Evolutionary conservation across 1,284 basidiomycete species (phyloP), one percentile per base, ranked within the genome.

Genomic region (Sanghuangporus weigelae): DNA sequence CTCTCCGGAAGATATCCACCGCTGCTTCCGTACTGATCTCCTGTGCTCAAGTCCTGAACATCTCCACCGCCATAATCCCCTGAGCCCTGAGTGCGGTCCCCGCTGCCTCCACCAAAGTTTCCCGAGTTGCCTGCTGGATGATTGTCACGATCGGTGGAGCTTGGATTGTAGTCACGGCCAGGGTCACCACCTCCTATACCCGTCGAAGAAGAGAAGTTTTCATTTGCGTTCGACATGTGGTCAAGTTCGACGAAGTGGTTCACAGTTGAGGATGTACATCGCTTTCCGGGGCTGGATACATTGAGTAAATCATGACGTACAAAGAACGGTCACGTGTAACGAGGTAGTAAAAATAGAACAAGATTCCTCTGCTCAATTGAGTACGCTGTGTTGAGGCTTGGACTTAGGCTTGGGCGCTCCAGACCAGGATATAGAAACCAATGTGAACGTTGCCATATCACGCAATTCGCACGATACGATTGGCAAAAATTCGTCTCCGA

Each of bases 1-100:
- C 7, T n/a, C 6, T 44, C 16, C 60, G 42, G n/a, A 19, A 19
- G 35, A 35, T 65, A 65, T n/a, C 63, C 63, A n/a, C 63, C 63
- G 26, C 46, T 36, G 48, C 63, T 65, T 14, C 63, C 63, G 51
- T 65, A 65, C 56, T 58, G 55, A 54, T 65, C 63, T 10, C 54
- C 63, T 11, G 46, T 39, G 40, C 63, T 65, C 48, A 59, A 44
- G 23, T 65, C 35, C 38, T 62, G 26, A n/a, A 59, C 51, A 23
- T 59, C 50, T 11, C 26, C 57, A 3, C 16, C 48, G 3, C 63
- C 58, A 55, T 60, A 60, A 1, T 16, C n/a, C 2, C 58, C 63
- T 8, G 50, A 10, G 16, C 58, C 63, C 35, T 60, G 63, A 19
- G 63, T 60, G 21, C 63, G 63, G 46, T 65, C 63, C 8, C 63